These are phyloP conservation scores for Penicillium silybi DNA, from an alignment of 495 filamentous ascomycete species.

Conservation along the genomic window DNA sequence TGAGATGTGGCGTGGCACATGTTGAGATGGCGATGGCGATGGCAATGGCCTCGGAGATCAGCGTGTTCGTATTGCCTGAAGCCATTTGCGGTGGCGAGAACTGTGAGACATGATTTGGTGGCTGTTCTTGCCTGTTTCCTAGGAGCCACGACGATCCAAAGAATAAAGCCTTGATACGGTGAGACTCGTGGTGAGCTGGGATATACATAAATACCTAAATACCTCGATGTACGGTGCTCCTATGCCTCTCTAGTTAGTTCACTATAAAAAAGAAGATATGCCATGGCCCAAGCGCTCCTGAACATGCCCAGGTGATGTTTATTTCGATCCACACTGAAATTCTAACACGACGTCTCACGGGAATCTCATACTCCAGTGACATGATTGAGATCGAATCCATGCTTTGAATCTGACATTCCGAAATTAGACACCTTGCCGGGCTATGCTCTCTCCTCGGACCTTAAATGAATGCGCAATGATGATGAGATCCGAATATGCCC, in stretches of 20 bases:
- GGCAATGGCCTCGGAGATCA: background rate
- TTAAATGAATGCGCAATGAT: background rate
- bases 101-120: background rate
- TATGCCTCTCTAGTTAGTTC: no score
- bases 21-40: background rate
- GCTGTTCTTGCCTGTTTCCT: background rate
- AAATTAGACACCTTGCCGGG: background rate
- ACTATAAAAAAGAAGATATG: no score
- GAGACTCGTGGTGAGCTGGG: background rate
- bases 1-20: slow-evolving; percentile 7
- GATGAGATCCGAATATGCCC: slow-evolving; percentile 3
- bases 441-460: background rate
- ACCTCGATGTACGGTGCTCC: background rate
- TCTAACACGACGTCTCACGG: background rate
- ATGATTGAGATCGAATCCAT: background rate
- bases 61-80: background rate
- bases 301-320: background rate
- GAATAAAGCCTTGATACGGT: slow-evolving; percentile 1
- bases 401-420: background rate
- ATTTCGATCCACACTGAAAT: background rate
- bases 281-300: background rate
- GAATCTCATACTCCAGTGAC: background rate
- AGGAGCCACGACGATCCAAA: background rate
- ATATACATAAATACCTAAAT: background rate
- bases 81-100: slow-evolving; percentile 4